Conservation (phyloP, 768 basidiomycete species). For the Coprinopsis marcescibilis region DNA sequence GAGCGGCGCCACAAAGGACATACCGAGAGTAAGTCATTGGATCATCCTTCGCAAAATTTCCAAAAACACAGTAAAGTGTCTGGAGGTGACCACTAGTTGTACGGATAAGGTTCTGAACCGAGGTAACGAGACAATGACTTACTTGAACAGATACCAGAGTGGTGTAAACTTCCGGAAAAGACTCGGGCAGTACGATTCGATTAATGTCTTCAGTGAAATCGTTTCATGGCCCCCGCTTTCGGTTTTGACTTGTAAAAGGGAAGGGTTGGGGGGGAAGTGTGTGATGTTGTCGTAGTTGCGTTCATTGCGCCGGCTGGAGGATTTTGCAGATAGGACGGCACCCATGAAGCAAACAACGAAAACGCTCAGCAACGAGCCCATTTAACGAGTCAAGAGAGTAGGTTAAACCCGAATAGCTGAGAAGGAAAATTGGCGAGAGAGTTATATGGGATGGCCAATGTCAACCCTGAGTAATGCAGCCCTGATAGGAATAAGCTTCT, state of each 20-base stretch:
- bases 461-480: background rate
- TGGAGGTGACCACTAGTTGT: constrained; percentile 55
- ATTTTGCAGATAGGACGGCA: constrained; percentile 25
- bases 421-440: no score
- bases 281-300: constrained; percentile 19
- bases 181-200: constrained; percentile 37
- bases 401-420: background rate
- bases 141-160: constrained; percentile 48
- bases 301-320: constrained; percentile 1
- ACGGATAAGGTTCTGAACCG: background rate
- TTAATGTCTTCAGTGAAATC: constrained; percentile 32
- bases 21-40: constrained; percentile 52
- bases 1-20: constrained; percentile 10
- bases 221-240: constrained; percentile 23
- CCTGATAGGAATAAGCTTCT: no score
- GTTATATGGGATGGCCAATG: no score
- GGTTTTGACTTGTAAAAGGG: constrained; percentile 25
- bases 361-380: constrained; percentile 22
- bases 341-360: constrained; percentile 29
- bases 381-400: constrained; percentile 1
- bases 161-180: constrained; percentile 38
- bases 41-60: constrained; percentile 55
- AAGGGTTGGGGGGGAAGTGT: constrained; percentile 36
- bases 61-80: constrained; percentile 53
- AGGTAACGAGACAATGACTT: constrained; percentile 14